Percentiles rank a stretch among this genome's conserved stretches.
These are phyloP conservation scores for Ophiognomonia clavigignenti-juglandacearum DNA, from an alignment of 2,329 filamentous ascomycete species.

Conservation along the genomic window DNA sequence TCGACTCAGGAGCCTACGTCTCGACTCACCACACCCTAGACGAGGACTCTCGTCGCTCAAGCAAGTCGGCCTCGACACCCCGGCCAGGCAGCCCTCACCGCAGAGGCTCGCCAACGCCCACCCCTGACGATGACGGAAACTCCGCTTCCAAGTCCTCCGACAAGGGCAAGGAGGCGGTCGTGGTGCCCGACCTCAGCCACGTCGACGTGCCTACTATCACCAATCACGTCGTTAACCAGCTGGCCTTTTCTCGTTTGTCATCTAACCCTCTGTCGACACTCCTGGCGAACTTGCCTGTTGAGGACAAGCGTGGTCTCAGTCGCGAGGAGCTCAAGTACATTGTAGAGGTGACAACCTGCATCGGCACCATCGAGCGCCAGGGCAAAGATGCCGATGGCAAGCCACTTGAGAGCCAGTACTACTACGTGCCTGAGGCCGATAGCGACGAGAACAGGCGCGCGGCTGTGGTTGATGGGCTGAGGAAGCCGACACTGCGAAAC, in stretches of 20 bases:
- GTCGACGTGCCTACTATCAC: constrained; percentile 47
- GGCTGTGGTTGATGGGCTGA: constrained; percentile 78
- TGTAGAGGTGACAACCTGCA: constrained; percentile 69
- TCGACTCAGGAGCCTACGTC: constrained; percentile 8
- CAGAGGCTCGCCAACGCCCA: constrained; percentile 13
- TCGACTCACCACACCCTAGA: constrained; percentile 20
- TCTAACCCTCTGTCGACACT: constrained; percentile 89
- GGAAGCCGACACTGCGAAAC: constrained; percentile 82
- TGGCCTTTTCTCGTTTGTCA: constrained; percentile 88
- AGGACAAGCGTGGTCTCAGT: constrained; percentile 55
- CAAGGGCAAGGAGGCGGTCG: constrained; percentile 30
- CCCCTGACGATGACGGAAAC: background rate
- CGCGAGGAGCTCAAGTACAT: constrained; percentile 63
- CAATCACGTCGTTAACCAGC: constrained; percentile 91
- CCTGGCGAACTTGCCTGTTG: constrained; percentile 73
- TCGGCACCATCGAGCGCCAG: constrained; percentile 83
- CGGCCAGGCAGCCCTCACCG: background rate
- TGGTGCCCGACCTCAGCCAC: constrained; percentile 24
- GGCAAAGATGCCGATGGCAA: constrained; percentile 97
- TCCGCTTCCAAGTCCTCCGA: constrained; percentile 20
- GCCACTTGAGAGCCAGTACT: constrained; percentile 90
- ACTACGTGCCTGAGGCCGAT: constrained; percentile 88
- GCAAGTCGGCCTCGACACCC: constrained; percentile 23
- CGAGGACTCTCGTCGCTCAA: constrained; percentile 22
- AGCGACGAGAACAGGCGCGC: constrained; percentile 71